Evolutionary conservation across 2,329 filamentous ascomycete species (phyloP), one percentile per base, ranked within the genome.

Genomic region (Verticillium tricorpus): DNA sequence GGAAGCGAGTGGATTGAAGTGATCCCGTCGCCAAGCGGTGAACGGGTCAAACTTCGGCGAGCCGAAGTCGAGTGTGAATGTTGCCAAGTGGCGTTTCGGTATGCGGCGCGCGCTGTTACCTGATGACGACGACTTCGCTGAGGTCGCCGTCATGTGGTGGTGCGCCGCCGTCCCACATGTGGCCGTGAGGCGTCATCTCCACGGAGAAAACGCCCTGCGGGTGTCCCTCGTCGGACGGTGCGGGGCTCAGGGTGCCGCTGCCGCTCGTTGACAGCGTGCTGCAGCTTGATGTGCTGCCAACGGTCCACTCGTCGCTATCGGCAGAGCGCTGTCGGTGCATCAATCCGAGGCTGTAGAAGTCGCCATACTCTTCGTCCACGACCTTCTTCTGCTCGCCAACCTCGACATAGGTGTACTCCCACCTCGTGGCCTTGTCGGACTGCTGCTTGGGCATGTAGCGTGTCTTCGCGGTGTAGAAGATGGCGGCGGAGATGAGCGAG

Each of bases 341-440:
- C 14, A 82, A 69, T 12, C 78, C 78, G 12, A 83, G 75, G 31
- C 78, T 77, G 59, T 81, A 80, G 58, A 77, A 72, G 59, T 78
- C 77, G 59, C 78, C 77, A 61, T 77, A 76, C 69, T 83, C 78
- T 68, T 84, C 82, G 61, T 82, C 80, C 56, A 64, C 64, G 39
- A 72, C 64, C 63, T 73, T 72, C 62, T 74, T 72, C 63, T 75
- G 74, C 65, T 96, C 90, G 69, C 94, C 94, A 62, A 89, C 78
- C 78, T 97, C 93, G 64, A 96, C 88, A 68, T 93, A 97, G 70
- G 97, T 93, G 76, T 98, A 97, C 68, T 97, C 91, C 93, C 93
- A 98, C 64, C 94, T 87, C 76, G 91, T 92, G 67, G 85, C 83
- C 83, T 97, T 97, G 76, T 92, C 93, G 59, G 84, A 76, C 75